phyloP scores from a whole-genome alignment of 108 stramenopile species.

The Skeletonema potamos region DNA sequence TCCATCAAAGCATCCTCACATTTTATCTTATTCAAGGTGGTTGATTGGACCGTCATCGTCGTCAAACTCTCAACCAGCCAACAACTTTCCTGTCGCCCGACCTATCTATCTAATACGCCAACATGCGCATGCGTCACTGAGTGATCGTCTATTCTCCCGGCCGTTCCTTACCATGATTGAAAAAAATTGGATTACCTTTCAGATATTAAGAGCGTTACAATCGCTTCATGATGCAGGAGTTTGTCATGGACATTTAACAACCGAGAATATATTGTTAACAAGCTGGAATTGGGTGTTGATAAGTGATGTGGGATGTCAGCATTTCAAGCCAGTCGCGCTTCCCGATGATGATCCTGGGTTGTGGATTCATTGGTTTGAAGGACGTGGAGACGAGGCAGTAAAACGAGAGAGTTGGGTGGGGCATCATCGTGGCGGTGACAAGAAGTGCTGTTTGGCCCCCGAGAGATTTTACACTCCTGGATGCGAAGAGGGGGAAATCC shows the following conservation, averaged over 20 bases:
- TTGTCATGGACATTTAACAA: slow-evolving; percentile 93
- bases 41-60: slow-evolving; percentile 21
- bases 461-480: slow-evolving; percentile 80
- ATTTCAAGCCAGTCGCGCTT: slow-evolving; percentile 72
- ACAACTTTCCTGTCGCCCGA: slow-evolving; percentile 6
- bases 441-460: slow-evolving; percentile 95
- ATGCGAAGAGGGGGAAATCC: slow-evolving; percentile 2
- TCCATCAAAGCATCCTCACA: slow-evolving; percentile 35
- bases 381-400: slow-evolving; percentile 25
- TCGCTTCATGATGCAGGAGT: slow-evolving; percentile 78
- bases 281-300: slow-evolving; percentile 91
- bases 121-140: slow-evolving; percentile 85
- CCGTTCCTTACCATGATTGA: slow-evolving; percentile 94
- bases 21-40: slow-evolving; percentile 44
- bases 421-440: slow-evolving; percentile 48
- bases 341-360: slow-evolving; percentile 94
- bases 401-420: background rate
- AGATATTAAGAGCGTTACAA: slow-evolving; percentile 85
- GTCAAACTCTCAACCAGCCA: background rate
- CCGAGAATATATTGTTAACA: slow-evolving; percentile 93
- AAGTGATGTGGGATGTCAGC: slow-evolving; percentile 91
- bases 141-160: slow-evolving; percentile 88
- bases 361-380: slow-evolving; percentile 93
- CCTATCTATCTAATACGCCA: slow-evolving; percentile 85
- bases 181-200: slow-evolving; percentile 92